Percentiles rank a stretch among this genome's conserved stretches.
Conservation (phyloP, 2,329 filamentous ascomycete genomes). For the Penicillium sclerotiorum region DNA sequence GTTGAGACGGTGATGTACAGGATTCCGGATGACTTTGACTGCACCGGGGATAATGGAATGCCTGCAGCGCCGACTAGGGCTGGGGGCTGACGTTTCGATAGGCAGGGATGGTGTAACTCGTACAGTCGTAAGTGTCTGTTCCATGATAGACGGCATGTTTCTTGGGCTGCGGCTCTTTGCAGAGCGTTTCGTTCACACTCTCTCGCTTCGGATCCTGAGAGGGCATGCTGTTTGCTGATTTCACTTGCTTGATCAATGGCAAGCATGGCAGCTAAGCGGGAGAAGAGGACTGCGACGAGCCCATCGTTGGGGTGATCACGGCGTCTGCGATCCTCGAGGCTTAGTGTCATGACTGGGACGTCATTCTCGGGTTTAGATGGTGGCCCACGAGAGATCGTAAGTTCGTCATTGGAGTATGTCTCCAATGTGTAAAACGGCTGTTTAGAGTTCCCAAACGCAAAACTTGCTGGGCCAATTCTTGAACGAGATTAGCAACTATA, state of each 20-base stretch:
- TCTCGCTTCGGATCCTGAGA: slow-evolving; percentile 44
- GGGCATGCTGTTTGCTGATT: slow-evolving; percentile 42
- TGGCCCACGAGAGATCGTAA: slow-evolving; percentile 45
- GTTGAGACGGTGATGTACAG: slow-evolving; percentile 47
- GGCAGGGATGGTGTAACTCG: slow-evolving; percentile 50
- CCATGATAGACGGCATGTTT: slow-evolving; percentile 51
- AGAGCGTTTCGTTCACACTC: slow-evolving; percentile 49
- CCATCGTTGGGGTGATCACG: slow-evolving; percentile 46
- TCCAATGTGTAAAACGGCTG: slow-evolving; percentile 50
- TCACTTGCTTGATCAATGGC: slow-evolving; percentile 50
- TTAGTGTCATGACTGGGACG: slow-evolving; percentile 48
- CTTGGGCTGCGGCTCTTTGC: slow-evolving; percentile 46
- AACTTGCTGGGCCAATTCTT: slow-evolving; percentile 45
- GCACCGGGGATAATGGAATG: slow-evolving; percentile 36
- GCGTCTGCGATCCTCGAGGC: slow-evolving; percentile 41
- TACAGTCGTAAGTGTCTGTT: slow-evolving; percentile 44
- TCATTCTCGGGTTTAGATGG: slow-evolving; percentile 43
- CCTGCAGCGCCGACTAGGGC: slow-evolving; percentile 38
- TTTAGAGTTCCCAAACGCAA: slow-evolving; percentile 45
- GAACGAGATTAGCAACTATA: slow-evolving; percentile 17
- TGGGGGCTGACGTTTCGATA: slow-evolving; percentile 34
- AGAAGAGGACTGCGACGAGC: slow-evolving; percentile 49
- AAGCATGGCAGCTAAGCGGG: slow-evolving; percentile 53
- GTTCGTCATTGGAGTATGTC: slow-evolving; percentile 45
- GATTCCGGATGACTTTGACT: slow-evolving; percentile 34